A percentile compares a stretch with the other conserved stretches of the same genome.
Evolutionary conservation across 345 rosid genomes (phyloP).

Genomic region (Punica granatum): DNA sequence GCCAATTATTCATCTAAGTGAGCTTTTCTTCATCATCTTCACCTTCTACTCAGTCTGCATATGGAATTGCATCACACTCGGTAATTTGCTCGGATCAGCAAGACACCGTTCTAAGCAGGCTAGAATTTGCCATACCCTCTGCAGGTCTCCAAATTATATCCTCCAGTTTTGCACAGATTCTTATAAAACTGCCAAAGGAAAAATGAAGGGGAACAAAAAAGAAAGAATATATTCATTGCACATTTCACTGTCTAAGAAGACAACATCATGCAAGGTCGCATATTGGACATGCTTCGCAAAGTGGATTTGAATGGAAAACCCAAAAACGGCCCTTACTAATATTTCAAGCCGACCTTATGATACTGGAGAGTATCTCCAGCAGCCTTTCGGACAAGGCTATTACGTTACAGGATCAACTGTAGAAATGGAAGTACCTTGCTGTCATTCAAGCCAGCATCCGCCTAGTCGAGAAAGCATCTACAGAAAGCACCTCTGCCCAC

Average conservation of each 20-base stretch:
- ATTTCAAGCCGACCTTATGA: conserved; percentile 52
- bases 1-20: background rate
- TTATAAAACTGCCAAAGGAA: conserved; percentile 63
- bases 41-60: background rate
- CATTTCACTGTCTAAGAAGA: background rate
- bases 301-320: too few relatives aligned
- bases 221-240: background rate
- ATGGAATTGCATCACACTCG: conserved; percentile 27
- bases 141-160: conserved; percentile 69
- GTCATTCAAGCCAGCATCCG: too few relatives aligned
- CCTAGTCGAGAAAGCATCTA: too few relatives aligned
- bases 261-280: background rate
- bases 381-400: conserved; percentile 77
- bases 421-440: too few relatives aligned
- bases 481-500: too few relatives aligned
- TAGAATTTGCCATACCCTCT: conserved; percentile 36
- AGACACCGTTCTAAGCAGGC: conserved; percentile 40
- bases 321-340: too few relatives aligned
- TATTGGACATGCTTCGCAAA: background rate
- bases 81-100: conserved; percentile 31
- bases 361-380: conserved; percentile 88
- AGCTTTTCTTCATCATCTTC: background rate
- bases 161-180: conserved; percentile 65
- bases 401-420: too few relatives aligned
- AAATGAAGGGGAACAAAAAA: background rate